Evolutionary conservation across 208 protist genomes (phyloP).

Genomic region (Acanthamoeba healyi): DNA sequence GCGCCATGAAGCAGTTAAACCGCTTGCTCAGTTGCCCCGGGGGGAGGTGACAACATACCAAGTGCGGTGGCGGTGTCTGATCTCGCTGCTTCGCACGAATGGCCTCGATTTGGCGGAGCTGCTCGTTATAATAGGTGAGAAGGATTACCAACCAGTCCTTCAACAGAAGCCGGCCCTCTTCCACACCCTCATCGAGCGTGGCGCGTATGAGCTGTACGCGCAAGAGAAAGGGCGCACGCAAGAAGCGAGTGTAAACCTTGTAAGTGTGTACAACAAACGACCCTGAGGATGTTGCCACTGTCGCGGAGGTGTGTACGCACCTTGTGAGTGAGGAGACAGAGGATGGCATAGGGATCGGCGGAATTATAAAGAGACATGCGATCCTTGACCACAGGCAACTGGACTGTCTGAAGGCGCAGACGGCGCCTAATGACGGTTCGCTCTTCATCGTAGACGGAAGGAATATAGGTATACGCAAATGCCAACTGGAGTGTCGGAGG

Average conservation of each 20-base stretch:
- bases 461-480: constrained; percentile 72
- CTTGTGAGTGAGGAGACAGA: constrained; percentile 72
- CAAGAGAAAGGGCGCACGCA: neutral
- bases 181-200: constrained; percentile 62
- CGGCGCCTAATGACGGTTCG: constrained; percentile 40
- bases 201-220: constrained; percentile 43
- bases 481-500: constrained; percentile 63
- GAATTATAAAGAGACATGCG: neutral
- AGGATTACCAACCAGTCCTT: constrained; percentile 57
- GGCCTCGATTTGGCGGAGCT: constrained; percentile 4
- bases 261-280: too few relatives aligned
- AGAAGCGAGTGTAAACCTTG: too few relatives aligned
- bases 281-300: too few relatives aligned
- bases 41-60: neutral
- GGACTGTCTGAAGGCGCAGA: constrained; percentile 54
- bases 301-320: too few relatives aligned
- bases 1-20: too few relatives aligned
- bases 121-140: constrained; percentile 56
- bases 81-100: neutral
- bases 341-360: neutral
- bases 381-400: neutral
- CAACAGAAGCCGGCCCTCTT: constrained; percentile 58
- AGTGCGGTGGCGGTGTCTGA: neutral
- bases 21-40: too few relatives aligned
- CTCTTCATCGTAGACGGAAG: constrained; percentile 49